These are phyloP conservation scores for Fraxinus sp. DNA, from an alignment of 305 asterid genomes.

Conservation along the genomic window DNA sequence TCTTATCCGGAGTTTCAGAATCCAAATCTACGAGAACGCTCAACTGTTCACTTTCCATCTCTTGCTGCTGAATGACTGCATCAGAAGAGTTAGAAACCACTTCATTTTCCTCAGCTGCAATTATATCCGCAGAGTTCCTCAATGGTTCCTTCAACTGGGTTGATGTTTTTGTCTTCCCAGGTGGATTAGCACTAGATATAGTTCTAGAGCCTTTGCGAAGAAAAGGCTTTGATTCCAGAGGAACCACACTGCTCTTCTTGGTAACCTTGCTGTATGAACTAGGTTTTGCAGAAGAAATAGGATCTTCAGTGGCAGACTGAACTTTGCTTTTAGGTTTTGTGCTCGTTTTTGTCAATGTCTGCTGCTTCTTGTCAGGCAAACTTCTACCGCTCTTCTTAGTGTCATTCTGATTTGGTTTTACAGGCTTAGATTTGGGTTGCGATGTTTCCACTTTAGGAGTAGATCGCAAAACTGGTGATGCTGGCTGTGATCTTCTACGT, in stretches of 20 bases:
- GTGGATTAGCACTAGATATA: constrained; percentile 45
- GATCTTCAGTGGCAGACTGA: constrained; percentile 45
- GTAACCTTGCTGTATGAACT: constrained; percentile 64
- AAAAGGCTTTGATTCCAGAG: constrained; percentile 88
- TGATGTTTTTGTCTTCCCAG: constrained; percentile 47
- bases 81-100: constrained; percentile 38
- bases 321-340: constrained; percentile 49
- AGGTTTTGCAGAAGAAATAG: constrained; percentile 58
- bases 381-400: constrained; percentile 46
- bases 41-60: constrained; percentile 33
- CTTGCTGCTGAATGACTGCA: constrained; percentile 44
- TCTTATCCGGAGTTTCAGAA: constrained; percentile 26
- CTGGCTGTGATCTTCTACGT: constrained; percentile 65
- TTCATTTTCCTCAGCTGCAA: constrained; percentile 41
- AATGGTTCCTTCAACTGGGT: constrained; percentile 44
- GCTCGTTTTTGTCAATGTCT: constrained; percentile 38
- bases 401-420: constrained; percentile 45
- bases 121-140: constrained; percentile 34
- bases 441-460: constrained; percentile 53
- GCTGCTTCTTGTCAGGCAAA: constrained; percentile 62
- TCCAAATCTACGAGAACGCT: constrained; percentile 26
- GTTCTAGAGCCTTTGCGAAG: constrained; percentile 80
- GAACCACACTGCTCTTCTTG: constrained; percentile 89
- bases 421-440: constrained; percentile 43
- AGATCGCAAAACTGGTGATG: constrained; percentile 45